Base-by-base conservation (phyloP, 106 monocot species). In the Dioscorea zingiberensis region DNA sequence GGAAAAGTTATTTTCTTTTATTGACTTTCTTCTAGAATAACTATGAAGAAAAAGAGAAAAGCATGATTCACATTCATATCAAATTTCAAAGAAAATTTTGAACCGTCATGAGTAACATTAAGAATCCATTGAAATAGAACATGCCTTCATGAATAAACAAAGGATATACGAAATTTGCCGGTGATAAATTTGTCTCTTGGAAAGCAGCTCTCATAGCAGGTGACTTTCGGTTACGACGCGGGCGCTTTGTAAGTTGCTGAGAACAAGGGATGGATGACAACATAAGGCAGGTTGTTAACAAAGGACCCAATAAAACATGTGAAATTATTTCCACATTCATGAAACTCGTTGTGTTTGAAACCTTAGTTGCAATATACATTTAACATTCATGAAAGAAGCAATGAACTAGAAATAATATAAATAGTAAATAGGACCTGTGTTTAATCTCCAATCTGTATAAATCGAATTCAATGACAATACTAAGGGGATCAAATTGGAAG, bases 141-240 rank as follows among this genome's bases (percentile, higher is more conserved):
- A n/a, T n/a, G n/a, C 97, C 97, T 89, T 98, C 97, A 74, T 98
- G 92, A 78, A 98, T 98, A 81, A 98, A 98, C 49, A 98, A 59
- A 18, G 97, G 97, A 68, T 86, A 86, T 3, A 98, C 92, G 69
- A 98, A 73, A 84, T 98, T 92, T 45, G 86, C 78, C 29, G 97
- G 85, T 19, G 88, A 81, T 14, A 98, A 28, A 38, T 59, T 47
- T 18, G 92, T 92, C 71, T 98, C 97, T 59, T 98, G 97, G 68
- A 98, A 88, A 70, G 97, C 64, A 68, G 76, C 72, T 71, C 97
- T 78, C 38, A 98, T 59, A 47, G 73, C 66, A 47, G 85, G 79
- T 19, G 92, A 86, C 62, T 82, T 92, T 19, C 97, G 60, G 47
- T 98, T 98, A 8, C 97, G 88, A 30, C 97, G 97, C 1, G 97